A percentile compares a stretch with the other conserved stretches of the same genome.
These are phyloP conservation scores for Cynanchum wilfordii DNA, from an alignment of 257 asterid species.

Conservation along the genomic window DNA sequence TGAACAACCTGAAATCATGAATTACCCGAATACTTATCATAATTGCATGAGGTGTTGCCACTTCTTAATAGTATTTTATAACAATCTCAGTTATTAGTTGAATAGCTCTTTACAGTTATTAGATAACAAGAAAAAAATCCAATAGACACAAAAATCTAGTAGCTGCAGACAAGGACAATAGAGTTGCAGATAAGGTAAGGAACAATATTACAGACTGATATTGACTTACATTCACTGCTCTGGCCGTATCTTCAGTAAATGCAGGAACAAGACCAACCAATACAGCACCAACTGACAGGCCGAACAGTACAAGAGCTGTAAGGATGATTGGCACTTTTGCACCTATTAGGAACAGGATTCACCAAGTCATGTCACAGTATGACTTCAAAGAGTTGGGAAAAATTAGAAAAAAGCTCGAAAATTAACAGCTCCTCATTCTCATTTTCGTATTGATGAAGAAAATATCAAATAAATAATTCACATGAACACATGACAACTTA, in stretches of 20 bases:
- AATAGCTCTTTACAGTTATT: not conserved
- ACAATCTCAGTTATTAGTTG: not conserved
- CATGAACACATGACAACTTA: not conserved
- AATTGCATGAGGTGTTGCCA: not conserved
- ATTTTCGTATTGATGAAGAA: not conserved
- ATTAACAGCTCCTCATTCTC: not conserved
- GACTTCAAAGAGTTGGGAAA: not conserved
- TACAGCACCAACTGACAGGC: slow-evolving; percentile 47
- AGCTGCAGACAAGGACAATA: not conserved
- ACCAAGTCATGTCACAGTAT: not conserved
- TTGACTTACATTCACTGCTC: slow-evolving; percentile 83
- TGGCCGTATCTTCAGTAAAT: slow-evolving; percentile 68
- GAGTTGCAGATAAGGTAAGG: not conserved
- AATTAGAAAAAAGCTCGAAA: not conserved
- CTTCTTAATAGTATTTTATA: not conserved
- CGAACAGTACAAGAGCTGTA: slow-evolving; percentile 39
- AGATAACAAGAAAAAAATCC: not conserved
- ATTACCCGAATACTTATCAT: not conserved
- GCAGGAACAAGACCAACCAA: slow-evolving; percentile 60
- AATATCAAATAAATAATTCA: not conserved
- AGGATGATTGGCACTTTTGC: slow-evolving; percentile 53
- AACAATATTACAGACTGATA: not conserved
- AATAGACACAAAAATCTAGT: not conserved
- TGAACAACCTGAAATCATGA: slow-evolving; percentile 64
- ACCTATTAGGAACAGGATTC: slow-evolving; percentile 31